Conservation (phyloP, 1,284 basidiomycete species). For the Agroathelia rolfsii region DNA sequence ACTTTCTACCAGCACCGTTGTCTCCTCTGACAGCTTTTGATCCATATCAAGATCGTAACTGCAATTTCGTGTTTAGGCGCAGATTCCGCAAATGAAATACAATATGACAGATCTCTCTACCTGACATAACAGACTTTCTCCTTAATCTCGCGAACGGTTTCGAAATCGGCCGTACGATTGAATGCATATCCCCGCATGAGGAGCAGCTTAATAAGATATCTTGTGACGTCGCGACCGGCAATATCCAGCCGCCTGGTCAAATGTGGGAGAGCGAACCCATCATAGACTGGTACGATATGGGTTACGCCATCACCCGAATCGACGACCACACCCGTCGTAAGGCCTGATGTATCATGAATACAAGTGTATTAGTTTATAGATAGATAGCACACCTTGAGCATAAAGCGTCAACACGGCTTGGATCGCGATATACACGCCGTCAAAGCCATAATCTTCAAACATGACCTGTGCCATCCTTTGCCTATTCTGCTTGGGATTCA, state of each 20-base stretch:
- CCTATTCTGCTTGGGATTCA: conserved; percentile 94
- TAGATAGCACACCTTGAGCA: conserved; percentile 80
- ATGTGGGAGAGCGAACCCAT: conserved; percentile 93
- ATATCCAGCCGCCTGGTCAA: conserved; percentile 92
- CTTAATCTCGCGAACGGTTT: conserved; percentile 97
- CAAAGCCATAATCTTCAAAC: conserved; percentile 98
- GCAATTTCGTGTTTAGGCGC: too few relatives aligned
- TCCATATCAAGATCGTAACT: conserved; percentile 96
- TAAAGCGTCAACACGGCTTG: conserved; percentile 98
- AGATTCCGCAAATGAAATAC: background rate
- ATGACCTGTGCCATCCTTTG: conserved; percentile 96
- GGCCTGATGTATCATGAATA: too few relatives aligned
- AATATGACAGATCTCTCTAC: conserved; percentile 25
- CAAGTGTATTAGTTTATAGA: too few relatives aligned
- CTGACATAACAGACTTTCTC: conserved; percentile 97
- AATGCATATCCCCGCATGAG: conserved; percentile 99
- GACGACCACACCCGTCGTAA: conserved; percentile 96
- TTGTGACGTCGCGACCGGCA: conserved; percentile 94
- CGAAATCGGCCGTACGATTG: conserved; percentile 98
- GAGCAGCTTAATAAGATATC: conserved; percentile 96
- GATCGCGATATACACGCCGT: conserved; percentile 94
- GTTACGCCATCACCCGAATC: conserved; percentile 99
- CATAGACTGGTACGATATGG: conserved; percentile 97
- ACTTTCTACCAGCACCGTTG: conserved; percentile 90
- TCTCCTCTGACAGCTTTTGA: conserved; percentile 91